Evolutionary conservation across 2,329 filamentous ascomycete species (phyloP).

Genomic region (Eutypa lata): DNA sequence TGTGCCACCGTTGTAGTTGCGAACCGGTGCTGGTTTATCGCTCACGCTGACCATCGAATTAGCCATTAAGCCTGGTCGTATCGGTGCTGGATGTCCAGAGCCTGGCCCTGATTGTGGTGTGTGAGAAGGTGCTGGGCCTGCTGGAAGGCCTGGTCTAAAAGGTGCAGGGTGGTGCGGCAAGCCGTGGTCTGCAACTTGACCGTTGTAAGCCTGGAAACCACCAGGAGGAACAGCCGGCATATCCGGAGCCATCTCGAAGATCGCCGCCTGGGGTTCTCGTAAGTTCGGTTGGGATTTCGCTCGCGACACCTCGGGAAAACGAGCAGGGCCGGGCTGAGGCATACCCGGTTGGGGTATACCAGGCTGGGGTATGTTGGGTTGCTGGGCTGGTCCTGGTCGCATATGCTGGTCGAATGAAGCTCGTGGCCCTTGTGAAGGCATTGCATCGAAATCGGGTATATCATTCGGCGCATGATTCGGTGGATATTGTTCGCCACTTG

Average conservation of each 20-base stretch:
- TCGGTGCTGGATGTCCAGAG: constrained; percentile 58
- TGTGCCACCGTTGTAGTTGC: constrained; percentile 52
- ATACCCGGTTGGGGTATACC: constrained; percentile 37
- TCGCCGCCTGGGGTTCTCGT: constrained; percentile 60
- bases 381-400: constrained; percentile 34
- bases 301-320: constrained; percentile 52
- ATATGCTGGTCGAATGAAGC: constrained; percentile 49
- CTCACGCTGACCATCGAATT: constrained; percentile 54
- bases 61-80: constrained; percentile 60
- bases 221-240: constrained; percentile 50
- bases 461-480: constrained; percentile 27
- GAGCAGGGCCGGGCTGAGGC: constrained; percentile 48
- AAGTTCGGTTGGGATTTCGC: constrained; percentile 68
- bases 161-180: constrained; percentile 25
- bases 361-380: constrained; percentile 30
- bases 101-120: constrained; percentile 26
- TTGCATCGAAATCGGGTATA: constrained; percentile 43
- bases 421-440: constrained; percentile 29
- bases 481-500: constrained; percentile 28
- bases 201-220: constrained; percentile 30
- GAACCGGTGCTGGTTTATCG: constrained; percentile 56
- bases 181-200: constrained; percentile 16
- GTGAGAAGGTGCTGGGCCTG: constrained; percentile 13
- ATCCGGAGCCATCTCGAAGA: constrained; percentile 72
- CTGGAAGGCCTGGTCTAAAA: constrained; percentile 24